Conservation (phyloP, 2,329 filamentous ascomycete genomes). For the Penicillium hordei region DNA sequence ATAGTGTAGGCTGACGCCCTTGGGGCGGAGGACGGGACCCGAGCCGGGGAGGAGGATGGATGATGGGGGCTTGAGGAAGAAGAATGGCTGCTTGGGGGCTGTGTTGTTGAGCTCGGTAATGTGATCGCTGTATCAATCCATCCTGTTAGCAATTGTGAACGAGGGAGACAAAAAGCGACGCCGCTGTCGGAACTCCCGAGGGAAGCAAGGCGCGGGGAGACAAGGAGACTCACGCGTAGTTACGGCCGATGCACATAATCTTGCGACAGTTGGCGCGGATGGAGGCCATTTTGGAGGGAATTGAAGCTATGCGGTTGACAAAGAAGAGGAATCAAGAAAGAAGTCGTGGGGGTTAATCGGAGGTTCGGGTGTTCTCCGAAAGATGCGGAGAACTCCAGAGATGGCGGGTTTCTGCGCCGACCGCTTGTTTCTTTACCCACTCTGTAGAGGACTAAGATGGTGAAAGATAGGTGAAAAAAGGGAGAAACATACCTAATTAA, state of each 20-base stretch:
- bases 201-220: constrained; percentile 1
- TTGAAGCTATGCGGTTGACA: constrained; percentile 16
- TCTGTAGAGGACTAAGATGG: not conserved
- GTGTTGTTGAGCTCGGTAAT: constrained; percentile 86
- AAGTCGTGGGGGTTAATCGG: not conserved
- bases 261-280: constrained; percentile 61
- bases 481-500: not conserved
- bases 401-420: constrained; percentile 4
- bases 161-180: not conserved
- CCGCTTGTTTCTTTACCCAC: constrained; percentile 18
- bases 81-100: constrained; percentile 92
- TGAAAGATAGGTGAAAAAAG: not conserved
- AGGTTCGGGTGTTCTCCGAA: constrained; percentile 21
- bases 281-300: constrained; percentile 44
- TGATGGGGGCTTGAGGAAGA: constrained; percentile 94
- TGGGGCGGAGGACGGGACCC: constrained; percentile 78
- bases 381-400: constrained; percentile 27
- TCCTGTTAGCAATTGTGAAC: constrained; percentile 1
- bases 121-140: constrained; percentile 66
- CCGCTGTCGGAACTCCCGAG: not conserved
- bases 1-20: constrained; percentile 83
- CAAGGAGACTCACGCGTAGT: constrained; percentile 76
- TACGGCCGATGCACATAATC: constrained; percentile 89
- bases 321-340: not conserved
- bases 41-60: constrained; percentile 77